Conservation (phyloP, 1,139 yeast genomes). For the Blastobotrys arbuscula region DNA sequence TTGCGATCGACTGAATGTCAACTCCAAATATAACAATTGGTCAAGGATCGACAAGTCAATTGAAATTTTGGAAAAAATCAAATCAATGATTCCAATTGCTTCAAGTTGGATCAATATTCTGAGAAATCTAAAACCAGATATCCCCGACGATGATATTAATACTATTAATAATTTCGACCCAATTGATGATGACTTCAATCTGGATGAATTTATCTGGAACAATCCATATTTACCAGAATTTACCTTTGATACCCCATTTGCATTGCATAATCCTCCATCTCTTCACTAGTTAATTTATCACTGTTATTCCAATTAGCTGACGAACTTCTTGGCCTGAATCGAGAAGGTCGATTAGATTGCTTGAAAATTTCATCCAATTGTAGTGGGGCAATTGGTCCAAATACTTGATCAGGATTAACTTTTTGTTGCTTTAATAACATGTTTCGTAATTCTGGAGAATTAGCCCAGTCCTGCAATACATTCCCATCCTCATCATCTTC, state of each 20-base stretch:
- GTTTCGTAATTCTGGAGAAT: conserved; percentile 53
- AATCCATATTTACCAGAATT: background rate
- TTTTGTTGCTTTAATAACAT: conserved; percentile 52
- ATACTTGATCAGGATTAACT: conserved; percentile 65
- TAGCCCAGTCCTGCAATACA: conserved; percentile 67
- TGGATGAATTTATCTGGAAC: background rate
- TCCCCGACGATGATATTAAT: background rate
- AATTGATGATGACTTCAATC: background rate
- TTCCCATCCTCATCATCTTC: conserved; percentile 51
- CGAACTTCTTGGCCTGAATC: conserved; percentile 53
- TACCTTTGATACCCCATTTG: conserved; percentile 45
- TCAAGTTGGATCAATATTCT: conserved; percentile 14
- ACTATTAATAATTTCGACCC: background rate
- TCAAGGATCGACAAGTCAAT: conserved; percentile 8
- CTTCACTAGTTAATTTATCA: conserved; percentile 43
- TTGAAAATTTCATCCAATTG: conserved; percentile 62
- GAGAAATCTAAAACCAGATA: background rate
- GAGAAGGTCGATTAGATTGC: conserved; percentile 37
- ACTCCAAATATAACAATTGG: background rate
- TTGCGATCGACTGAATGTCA: conserved; percentile 10
- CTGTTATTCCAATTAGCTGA: conserved; percentile 49
- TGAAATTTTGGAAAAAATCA: conserved; percentile 8
- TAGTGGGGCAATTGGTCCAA: conserved; percentile 71
- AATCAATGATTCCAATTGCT: conserved; percentile 9
- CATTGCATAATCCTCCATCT: conserved; percentile 46